Conservation (phyloP, 1,284 basidiomycete genomes). For the Rhodotorula sp. region DNA sequence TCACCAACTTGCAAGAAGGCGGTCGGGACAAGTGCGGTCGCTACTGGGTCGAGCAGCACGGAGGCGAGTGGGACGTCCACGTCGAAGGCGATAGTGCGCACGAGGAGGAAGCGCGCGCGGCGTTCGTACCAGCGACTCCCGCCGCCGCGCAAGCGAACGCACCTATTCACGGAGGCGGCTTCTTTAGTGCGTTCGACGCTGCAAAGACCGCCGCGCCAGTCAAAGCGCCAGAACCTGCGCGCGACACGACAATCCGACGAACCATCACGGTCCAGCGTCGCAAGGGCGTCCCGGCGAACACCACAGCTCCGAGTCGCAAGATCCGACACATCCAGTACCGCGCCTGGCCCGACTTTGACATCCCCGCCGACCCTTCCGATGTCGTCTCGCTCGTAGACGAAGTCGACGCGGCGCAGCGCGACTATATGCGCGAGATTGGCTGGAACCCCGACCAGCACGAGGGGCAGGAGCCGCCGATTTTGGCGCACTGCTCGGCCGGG, state of each 20-base stretch:
- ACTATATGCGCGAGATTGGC: constrained; percentile 53
- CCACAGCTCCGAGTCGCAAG: constrained; percentile 25
- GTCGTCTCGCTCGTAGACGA: constrained; percentile 67
- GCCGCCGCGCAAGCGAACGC: neutral
- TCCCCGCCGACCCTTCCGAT: constrained; percentile 73
- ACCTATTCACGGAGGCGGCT: constrained; percentile 24
- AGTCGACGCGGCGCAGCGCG: constrained; percentile 60
- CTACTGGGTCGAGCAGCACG: constrained; percentile 76
- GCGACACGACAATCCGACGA: constrained; percentile 36
- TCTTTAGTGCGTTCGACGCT: constrained; percentile 43
- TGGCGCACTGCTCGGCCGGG: constrained; percentile 67
- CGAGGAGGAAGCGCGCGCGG: constrained; percentile 38
- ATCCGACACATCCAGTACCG: constrained; percentile 82
- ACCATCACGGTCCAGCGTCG: constrained; percentile 37
- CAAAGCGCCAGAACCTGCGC: neutral
- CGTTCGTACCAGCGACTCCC: neutral
- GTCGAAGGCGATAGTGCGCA: constrained; percentile 43
- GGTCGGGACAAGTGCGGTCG: constrained; percentile 84
- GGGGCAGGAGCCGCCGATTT: constrained; percentile 48
- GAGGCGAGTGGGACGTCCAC: constrained; percentile 54
- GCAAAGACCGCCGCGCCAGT: neutral
- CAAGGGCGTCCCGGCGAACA: constrained; percentile 2
- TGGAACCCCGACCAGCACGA: constrained; percentile 29
- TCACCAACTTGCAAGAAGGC: constrained; percentile 87
- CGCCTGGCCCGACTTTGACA: constrained; percentile 91